These are phyloP conservation scores for Glycine tomentella DNA, from an alignment of 306 rosid species.

Conservation along the genomic window DNA sequence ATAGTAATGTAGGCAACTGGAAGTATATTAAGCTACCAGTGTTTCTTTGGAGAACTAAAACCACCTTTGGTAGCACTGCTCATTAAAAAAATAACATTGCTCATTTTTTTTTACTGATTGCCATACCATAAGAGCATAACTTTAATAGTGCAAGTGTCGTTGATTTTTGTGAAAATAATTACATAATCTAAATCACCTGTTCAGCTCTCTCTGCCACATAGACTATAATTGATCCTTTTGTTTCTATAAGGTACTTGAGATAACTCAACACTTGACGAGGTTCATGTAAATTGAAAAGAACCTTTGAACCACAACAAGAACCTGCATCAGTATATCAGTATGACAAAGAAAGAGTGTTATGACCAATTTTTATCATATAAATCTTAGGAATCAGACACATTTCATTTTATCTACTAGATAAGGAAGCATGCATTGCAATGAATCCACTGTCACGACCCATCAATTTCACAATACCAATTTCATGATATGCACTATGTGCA, in stretches of 20 bases:
- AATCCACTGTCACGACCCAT: conserved; percentile 99
- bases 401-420: conserved; percentile 95
- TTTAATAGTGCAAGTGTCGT: background rate
- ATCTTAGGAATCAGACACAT: conserved; percentile 97
- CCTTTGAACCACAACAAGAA: conserved; percentile 56
- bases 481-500: conserved; percentile 99
- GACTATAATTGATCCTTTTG: conserved; percentile 91
- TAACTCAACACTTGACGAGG: conserved; percentile 85
- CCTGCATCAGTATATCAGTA: conserved; percentile 38
- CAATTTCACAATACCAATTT: conserved; percentile 87
- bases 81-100: background rate
- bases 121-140: conserved; percentile 12
- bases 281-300: conserved; percentile 81
- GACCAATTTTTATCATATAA: conserved; percentile 33
- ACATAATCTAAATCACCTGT: conserved; percentile 66
- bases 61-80: background rate
- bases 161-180: conserved; percentile 10
- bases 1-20: background rate
- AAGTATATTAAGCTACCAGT: background rate
- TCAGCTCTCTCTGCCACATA: conserved; percentile 98
- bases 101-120: background rate
- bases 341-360: conserved; percentile 26
- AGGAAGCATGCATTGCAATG: conserved; percentile 96
- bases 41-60: background rate
- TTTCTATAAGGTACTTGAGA: conserved; percentile 84